Evolutionary conservation across 768 basidiomycete species (phyloP).

Genomic region (Collybiopsis luxurians): DNA sequence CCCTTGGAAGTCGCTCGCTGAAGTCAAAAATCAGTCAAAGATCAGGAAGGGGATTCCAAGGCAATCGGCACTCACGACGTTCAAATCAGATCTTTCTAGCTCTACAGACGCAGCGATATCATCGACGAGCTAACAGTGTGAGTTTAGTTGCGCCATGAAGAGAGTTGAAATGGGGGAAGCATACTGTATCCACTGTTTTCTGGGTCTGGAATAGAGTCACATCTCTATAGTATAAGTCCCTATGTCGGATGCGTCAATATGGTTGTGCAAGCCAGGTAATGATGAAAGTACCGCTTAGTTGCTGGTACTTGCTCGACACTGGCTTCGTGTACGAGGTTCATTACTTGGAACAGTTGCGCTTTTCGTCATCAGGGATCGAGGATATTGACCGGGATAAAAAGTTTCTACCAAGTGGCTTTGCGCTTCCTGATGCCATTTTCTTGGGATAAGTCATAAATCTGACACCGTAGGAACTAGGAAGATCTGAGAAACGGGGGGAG

Average conservation of each 20-base stretch:
- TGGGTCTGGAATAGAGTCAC: constrained; percentile 77
- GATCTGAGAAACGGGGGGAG: background rate
- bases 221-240: constrained; percentile 89
- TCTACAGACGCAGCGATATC: constrained; percentile 84
- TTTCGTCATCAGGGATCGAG: background rate
- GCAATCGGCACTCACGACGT: constrained; percentile 53
- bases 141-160: background rate
- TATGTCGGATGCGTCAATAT: constrained; percentile 21
- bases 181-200: constrained; percentile 72
- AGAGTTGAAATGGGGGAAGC: background rate
- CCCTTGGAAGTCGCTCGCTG: constrained; percentile 92
- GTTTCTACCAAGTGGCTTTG: constrained; percentile 38
- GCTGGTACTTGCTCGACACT: constrained; percentile 48
- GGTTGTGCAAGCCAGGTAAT: constrained; percentile 1
- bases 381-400: background rate
- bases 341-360: constrained; percentile 70
- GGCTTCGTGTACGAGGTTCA: constrained; percentile 71
- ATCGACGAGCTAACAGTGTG: constrained; percentile 66
- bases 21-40: constrained; percentile 5
- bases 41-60: background rate
- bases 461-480: constrained; percentile 15
- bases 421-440: constrained; percentile 31
- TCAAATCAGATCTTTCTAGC: constrained; percentile 70
- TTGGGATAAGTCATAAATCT: constrained; percentile 35
- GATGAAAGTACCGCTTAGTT: constrained; percentile 55